Evolutionary conservation across 2,329 filamentous ascomycete species (phyloP), one percentile per base, ranked within the genome.

Genomic region (Pyrenochaeta sp.): DNA sequence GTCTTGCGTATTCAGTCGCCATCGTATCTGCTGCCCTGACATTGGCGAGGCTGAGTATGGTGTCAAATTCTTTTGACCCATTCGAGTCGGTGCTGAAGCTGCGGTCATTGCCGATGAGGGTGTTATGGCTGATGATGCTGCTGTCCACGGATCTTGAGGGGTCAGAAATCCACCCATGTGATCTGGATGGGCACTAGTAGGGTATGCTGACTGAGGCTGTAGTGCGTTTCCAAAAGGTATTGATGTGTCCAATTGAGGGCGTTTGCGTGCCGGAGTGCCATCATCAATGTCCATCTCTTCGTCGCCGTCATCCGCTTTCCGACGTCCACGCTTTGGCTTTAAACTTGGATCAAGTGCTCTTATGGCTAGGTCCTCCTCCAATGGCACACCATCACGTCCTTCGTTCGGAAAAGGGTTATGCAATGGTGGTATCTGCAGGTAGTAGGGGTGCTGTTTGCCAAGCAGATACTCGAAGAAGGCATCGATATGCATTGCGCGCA

Each of bases 401-500:
- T 85, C 83, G 39, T 88, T 84, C 27, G 85, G 85, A 36, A 89
- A 82, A 2, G 90, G 86, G 52, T 88, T 85, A 30, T 85, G 81
- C 13, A 85, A 83, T 5, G 84, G 80, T 0, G 93, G 93, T 25
- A 96, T 85, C 36, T 92, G 86, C 15, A 86, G 88, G 81, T 90
- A 96, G 77, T 97, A 97, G 0, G 86, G 79, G 76, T 96, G 92
- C 27, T 86, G 81, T 63, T 92, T 92, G 48, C 88, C 87, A 61
- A 94, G 84, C 22, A 96, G 86, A 74, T 92, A 97, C 74, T 96
- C 92, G 71, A 97, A 97, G 75, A 97, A 97, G 10, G 92, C 91
- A 81, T 96, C 92, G 51, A 97, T 88, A 75, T 97, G 93, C 90
- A 96, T 94, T 5, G 93, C 93, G 74, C 92, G 92, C 91, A 97